phyloP scores from a whole-genome alignment of 169 alveolate genomes.

The Plasmodium chabaudi region DNA sequence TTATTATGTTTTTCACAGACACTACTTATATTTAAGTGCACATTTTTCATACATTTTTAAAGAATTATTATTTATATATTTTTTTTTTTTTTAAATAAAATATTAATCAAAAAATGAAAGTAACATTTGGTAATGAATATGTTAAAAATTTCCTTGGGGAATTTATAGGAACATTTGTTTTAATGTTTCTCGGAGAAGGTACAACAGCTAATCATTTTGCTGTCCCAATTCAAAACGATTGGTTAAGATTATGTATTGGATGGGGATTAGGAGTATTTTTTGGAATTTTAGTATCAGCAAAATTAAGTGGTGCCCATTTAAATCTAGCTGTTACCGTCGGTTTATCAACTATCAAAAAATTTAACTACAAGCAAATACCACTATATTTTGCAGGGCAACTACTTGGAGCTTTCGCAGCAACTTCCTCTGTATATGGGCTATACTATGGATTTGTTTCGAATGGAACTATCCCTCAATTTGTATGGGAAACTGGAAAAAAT shows the following conservation, averaged over 20 bases:
- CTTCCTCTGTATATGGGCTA: slow-evolving; percentile 46
- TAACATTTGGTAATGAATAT: not conserved
- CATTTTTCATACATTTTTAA: too few relatives aligned
- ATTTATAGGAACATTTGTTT: slow-evolving; percentile 61
- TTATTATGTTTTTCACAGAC: too few relatives aligned
- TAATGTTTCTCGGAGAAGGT: slow-evolving; percentile 77
- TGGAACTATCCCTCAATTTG: slow-evolving; percentile 17
- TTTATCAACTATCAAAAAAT: slow-evolving; percentile 39
- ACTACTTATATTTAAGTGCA: too few relatives aligned
- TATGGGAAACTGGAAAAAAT: slow-evolving; percentile 58
- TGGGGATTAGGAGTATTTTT: slow-evolving; percentile 77
- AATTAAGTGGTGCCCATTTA: slow-evolving; percentile 78
- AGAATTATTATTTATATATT: too few relatives aligned
- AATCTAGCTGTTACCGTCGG: slow-evolving; percentile 75
- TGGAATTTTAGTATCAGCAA: slow-evolving; percentile 65
- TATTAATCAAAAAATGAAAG: slow-evolving; percentile 14
- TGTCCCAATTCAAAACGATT: slow-evolving; percentile 18
- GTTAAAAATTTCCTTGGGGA: slow-evolving; percentile 67
- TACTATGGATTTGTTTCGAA: slow-evolving; percentile 23
- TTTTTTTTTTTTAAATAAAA: not conserved
- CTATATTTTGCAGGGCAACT: slow-evolving; percentile 70
- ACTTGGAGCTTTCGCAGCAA: slow-evolving; percentile 73
- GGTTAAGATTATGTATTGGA: slow-evolving; percentile 72
- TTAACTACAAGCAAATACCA: slow-evolving; percentile 72
- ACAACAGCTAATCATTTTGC: slow-evolving; percentile 57